Conservation (phyloP, 208 protist species). For the Leptomonas seymouri region DNA sequence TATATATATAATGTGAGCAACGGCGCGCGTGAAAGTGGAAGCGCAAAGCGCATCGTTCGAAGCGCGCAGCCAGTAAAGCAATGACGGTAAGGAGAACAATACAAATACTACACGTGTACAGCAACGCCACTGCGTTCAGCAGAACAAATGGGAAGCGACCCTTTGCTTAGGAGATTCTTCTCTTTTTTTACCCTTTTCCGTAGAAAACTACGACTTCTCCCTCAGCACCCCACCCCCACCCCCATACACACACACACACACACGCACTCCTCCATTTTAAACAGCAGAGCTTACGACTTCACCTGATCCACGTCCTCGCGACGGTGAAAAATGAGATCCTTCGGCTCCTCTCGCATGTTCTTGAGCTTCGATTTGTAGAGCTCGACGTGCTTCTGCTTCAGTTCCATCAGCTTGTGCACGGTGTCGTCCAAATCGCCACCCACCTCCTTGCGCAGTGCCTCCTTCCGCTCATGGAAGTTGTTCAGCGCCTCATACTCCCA, state of each 20-base stretch:
- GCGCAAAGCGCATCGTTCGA: neutral
- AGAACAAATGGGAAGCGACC: neutral
- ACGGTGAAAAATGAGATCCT: slow-evolving; percentile 57
- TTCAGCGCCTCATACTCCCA: slow-evolving; percentile 68
- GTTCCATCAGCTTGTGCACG: slow-evolving; percentile 65
- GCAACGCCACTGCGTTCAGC: neutral
- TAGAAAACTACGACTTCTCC: no score
- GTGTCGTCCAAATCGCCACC: slow-evolving; percentile 65
- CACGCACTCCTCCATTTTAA: no score
- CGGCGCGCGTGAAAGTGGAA: no score
- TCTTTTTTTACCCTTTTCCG: no score
- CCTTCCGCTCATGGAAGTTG: slow-evolving; percentile 67
- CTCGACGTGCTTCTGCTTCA: slow-evolving; percentile 41
- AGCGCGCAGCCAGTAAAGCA: neutral
- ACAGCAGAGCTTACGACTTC: slow-evolving; percentile 28
- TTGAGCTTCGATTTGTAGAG: slow-evolving; percentile 40
- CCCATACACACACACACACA: no score
- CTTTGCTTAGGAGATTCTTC: no score
- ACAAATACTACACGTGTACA: slow-evolving; percentile 11
- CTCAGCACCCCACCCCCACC: no score
- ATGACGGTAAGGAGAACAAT: neutral
- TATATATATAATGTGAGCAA: no score
- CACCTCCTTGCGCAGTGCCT: slow-evolving; percentile 74
- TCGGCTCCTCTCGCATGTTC: slow-evolving; percentile 42
- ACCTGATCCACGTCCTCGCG: slow-evolving; percentile 41